A percentile compares a stretch with the other conserved stretches of the same genome.
phyloP scores from a whole-genome alignment of 2,329 filamentous ascomycete species.

The Aspergillus sp. region DNA sequence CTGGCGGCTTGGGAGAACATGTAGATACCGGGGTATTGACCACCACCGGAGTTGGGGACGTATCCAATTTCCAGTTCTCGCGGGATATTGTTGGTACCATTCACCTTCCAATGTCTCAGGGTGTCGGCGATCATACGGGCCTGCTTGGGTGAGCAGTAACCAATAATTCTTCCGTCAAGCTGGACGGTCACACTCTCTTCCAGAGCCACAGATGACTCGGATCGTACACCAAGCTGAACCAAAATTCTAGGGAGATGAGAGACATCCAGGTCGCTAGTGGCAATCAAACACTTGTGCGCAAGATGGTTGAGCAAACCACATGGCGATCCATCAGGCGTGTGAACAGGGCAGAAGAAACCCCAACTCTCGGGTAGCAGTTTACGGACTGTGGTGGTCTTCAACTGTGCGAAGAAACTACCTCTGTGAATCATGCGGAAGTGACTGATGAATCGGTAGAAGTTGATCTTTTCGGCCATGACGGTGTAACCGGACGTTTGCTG shows the following conservation, averaged over 20 bases:
- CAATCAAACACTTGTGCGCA: constrained; percentile 88
- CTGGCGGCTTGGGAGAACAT: constrained; percentile 80
- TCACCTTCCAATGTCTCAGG: constrained; percentile 91
- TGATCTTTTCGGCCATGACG: constrained; percentile 97
- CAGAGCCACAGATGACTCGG: constrained; percentile 70
- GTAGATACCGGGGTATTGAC: constrained; percentile 95
- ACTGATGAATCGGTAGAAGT: constrained; percentile 96
- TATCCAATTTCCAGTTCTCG: constrained; percentile 85
- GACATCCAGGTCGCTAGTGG: constrained; percentile 69
- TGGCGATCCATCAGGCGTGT: constrained; percentile 92
- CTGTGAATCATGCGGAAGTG: constrained; percentile 99
- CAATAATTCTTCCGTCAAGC: constrained; percentile 83
- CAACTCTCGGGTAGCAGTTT: constrained; percentile 95
- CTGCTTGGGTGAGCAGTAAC: constrained; percentile 83
- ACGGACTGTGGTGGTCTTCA: constrained; percentile 95
- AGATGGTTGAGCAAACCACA: constrained; percentile 94
- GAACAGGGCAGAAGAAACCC: constrained; percentile 96
- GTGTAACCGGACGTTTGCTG: constrained; percentile 95
- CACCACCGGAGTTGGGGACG: constrained; percentile 78
- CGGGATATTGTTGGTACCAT: constrained; percentile 75
- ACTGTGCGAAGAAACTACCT: constrained; percentile 96
- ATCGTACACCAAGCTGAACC: constrained; percentile 72
- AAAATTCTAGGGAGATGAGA: constrained; percentile 70
- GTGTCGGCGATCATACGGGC: constrained; percentile 79
- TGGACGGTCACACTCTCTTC: constrained; percentile 84